Percentiles rank a stretch among this genome's conserved stretches.
These are phyloP conservation scores for Arabidopsis hybrid DNA, from an alignment of 441 rosid genomes.

Conservation along the genomic window DNA sequence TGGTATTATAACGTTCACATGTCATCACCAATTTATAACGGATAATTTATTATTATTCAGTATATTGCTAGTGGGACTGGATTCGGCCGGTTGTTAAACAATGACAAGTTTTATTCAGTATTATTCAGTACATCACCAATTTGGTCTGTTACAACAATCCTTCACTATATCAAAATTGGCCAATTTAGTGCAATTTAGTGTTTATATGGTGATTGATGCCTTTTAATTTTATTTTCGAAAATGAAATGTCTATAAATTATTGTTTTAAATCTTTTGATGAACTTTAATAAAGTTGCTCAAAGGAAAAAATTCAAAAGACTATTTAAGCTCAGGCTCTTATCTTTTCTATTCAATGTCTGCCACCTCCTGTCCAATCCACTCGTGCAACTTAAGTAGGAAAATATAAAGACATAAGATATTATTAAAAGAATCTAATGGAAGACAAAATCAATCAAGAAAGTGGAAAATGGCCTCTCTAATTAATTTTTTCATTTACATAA, in stretches of 20 bases:
- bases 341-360: slow-evolving; percentile 43
- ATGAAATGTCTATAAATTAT: neutral
- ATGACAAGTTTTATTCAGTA: neutral
- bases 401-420: neutral
- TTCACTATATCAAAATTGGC: neutral
- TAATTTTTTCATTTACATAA: neutral
- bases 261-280: neutral
- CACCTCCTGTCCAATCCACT: slow-evolving; percentile 42
- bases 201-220: neutral
- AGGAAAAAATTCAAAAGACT: slow-evolving; percentile 32
- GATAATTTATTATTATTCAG: neutral
- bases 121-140: no score
- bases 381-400: slow-evolving; percentile 35
- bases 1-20: neutral
- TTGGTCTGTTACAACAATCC: slow-evolving; percentile 4
- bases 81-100: slow-evolving; percentile 1
- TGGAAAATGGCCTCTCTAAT: neutral
- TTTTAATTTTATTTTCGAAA: neutral
- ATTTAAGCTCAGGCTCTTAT: slow-evolving; percentile 33
- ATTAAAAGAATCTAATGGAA: slow-evolving; percentile 20
- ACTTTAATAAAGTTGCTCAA: neutral
- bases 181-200: neutral
- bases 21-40: neutral
- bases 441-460: slow-evolving; percentile 27
- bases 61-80: neutral